These are phyloP conservation scores for Claviceps maximensis DNA, from an alignment of 2,329 filamentous ascomycete genomes.

Conservation along the genomic window DNA sequence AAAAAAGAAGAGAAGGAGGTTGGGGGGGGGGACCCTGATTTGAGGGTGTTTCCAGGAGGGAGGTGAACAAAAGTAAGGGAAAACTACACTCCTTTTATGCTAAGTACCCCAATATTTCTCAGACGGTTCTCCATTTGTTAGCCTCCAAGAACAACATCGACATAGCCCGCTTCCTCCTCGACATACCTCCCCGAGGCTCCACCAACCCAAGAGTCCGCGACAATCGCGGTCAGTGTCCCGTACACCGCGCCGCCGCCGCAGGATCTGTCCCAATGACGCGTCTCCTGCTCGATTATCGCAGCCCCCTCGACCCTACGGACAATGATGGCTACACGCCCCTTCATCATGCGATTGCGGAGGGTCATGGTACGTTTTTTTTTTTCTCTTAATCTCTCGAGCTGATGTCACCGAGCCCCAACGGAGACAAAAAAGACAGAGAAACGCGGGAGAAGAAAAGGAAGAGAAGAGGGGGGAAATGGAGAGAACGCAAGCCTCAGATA, in stretches of 20 bases:
- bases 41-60: too few relatives aligned
- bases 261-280: slow-evolving; percentile 81
- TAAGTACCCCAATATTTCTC: not conserved
- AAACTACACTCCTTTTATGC: not conserved
- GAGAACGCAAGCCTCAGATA: not conserved
- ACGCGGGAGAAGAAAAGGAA: not conserved
- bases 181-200: slow-evolving; percentile 39
- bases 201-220: slow-evolving; percentile 74
- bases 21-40: too few relatives aligned
- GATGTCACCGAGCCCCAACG: too few relatives aligned
- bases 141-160: slow-evolving; percentile 83
- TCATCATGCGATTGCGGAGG: slow-evolving; percentile 75
- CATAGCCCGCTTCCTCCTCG: slow-evolving; percentile 63
- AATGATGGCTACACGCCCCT: slow-evolving; percentile 72
- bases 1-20: too few relatives aligned
- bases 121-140: slow-evolving; percentile 85
- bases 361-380: slow-evolving; percentile 36
- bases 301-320: slow-evolving; percentile 75
- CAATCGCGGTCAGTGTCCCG: slow-evolving; percentile 72
- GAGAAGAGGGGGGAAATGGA: not conserved
- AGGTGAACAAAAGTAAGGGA: too few relatives aligned
- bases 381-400: too few relatives aligned
- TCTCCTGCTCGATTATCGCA: slow-evolving; percentile 61
- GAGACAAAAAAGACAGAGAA: not conserved
- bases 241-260: slow-evolving; percentile 83